Evolutionary conservation across 371 early-diverging fungal genomes (phyloP).

Genomic region (Actinomortierella ambigua): DNA sequence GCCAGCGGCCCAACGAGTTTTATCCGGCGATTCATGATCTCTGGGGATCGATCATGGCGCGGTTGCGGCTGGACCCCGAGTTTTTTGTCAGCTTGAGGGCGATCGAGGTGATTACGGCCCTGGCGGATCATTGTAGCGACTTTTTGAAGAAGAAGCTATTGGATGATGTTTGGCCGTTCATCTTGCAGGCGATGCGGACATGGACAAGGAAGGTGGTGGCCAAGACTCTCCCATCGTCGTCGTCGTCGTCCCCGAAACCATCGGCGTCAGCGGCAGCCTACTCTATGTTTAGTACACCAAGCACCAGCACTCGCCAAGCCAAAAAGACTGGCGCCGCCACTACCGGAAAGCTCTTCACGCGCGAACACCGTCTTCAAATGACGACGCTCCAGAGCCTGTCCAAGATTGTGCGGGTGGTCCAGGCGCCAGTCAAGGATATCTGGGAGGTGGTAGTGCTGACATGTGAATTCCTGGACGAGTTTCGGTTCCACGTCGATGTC

Average conservation of each 20-base stretch:
- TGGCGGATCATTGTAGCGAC: constrained; percentile 40
- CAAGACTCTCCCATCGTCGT: no score
- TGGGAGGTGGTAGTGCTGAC: constrained; percentile 40
- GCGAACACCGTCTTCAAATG: constrained; percentile 39
- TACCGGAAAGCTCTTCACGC: constrained; percentile 28
- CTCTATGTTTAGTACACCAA: no score
- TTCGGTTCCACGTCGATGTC: constrained; percentile 27
- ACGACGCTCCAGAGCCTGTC: constrained; percentile 31
- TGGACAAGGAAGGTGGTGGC: constrained; percentile 13
- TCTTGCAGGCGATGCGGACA: constrained; percentile 16
- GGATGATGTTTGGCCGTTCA: constrained; percentile 43
- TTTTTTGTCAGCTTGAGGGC: constrained; percentile 39
- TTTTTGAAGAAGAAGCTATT: constrained; percentile 28
- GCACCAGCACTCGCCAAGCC: no score
- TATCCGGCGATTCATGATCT: constrained; percentile 31
- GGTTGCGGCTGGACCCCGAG: constrained; percentile 26
- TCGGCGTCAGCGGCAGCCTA: no score
- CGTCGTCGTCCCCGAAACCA: no score
- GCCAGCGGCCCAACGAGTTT: constrained; percentile 27
- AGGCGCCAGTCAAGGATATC: constrained; percentile 31
- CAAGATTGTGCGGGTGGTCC: constrained; percentile 28
- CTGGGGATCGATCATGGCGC: constrained; percentile 36
- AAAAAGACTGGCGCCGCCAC: background rate
- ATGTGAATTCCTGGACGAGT: constrained; percentile 27
- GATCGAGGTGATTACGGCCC: constrained; percentile 31